Conservation (phyloP, 176 grass and related monocot species). For the Pontederia paniculata region DNA sequence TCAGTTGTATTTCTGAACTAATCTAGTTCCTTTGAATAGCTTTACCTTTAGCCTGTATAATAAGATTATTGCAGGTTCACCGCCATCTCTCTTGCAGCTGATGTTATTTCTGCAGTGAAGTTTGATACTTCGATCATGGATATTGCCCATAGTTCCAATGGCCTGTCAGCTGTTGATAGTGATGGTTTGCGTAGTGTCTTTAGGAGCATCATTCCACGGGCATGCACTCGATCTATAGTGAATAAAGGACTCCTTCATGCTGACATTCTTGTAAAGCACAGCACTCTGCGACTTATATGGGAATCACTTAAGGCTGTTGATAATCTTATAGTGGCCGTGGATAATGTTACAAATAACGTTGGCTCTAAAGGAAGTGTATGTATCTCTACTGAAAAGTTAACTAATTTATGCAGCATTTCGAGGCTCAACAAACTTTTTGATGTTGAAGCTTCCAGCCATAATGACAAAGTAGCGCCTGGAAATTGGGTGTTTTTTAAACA, state of each 20-base stretch:
- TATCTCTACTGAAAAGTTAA: conserved; percentile 17
- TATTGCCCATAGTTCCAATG: conserved; percentile 35
- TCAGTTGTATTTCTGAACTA: conserved; percentile 34
- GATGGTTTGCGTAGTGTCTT: conserved; percentile 47
- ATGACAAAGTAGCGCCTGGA: conserved; percentile 19
- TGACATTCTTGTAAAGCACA: conserved; percentile 76
- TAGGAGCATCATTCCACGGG: conserved; percentile 60
- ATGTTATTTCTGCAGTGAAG: conserved; percentile 59
- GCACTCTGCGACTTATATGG: conserved; percentile 55
- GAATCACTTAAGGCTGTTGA: conserved; percentile 63
- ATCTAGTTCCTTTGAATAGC: conserved; percentile 16
- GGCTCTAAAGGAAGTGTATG: conserved; percentile 12
- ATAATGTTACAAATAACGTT: conserved; percentile 22
- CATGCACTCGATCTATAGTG: conserved; percentile 52
- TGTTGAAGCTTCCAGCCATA: conserved; percentile 18
- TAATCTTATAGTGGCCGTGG: conserved; percentile 38
- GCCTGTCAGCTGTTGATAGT: conserved; percentile 36
- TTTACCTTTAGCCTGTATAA: conserved; percentile 18
- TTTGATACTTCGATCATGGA: conserved; percentile 26
- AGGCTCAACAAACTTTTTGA: conserved; percentile 28
- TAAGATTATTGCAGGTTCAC: conserved; percentile 52
- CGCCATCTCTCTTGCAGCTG: conserved; percentile 63
- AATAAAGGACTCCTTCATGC: conserved; percentile 89
- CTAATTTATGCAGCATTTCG: conserved; percentile 21
- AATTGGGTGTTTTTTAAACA: conserved; percentile 61